phyloP scores from a whole-genome alignment of 345 rosid species.

The Populus nigra region DNA sequence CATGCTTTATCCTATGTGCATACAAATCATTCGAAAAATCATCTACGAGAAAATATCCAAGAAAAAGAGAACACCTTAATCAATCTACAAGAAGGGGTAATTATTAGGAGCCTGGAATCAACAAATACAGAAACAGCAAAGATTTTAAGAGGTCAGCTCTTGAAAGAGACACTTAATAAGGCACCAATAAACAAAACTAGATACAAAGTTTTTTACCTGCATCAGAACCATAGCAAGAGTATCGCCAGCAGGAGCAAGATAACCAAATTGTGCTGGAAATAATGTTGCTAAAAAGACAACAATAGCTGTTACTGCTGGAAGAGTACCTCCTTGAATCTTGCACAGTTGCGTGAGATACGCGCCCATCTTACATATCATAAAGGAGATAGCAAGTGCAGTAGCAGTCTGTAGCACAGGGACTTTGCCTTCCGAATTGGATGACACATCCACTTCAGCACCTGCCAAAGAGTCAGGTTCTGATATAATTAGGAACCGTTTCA shows the following conservation, averaged over 20 bases:
- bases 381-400: conserved; percentile 54
- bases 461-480: conserved; percentile 18
- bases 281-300: conserved; percentile 60
- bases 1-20: too few relatives aligned
- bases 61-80: too few relatives aligned
- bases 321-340: conserved; percentile 66
- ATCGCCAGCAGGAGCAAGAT: conserved; percentile 68
- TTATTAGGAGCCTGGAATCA: neutral
- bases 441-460: conserved; percentile 39
- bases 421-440: conserved; percentile 35
- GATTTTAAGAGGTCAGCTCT: neutral
- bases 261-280: conserved; percentile 54
- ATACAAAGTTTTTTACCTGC: conserved; percentile 56
- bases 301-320: conserved; percentile 64
- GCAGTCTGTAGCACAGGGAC: conserved; percentile 52
- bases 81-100: neutral
- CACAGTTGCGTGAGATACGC: conserved; percentile 35
- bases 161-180: too few relatives aligned
- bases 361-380: conserved; percentile 65
- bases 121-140: neutral
- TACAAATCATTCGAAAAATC: too few relatives aligned
- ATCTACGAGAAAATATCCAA: too few relatives aligned
- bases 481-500: neutral
- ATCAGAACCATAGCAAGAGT: conserved; percentile 63
- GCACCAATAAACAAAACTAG: neutral